Evolutionary conservation across 139 green algal species (phyloP), one percentile per base, ranked within the genome.

Genomic region (Ettlia oleoabundans): DNA sequence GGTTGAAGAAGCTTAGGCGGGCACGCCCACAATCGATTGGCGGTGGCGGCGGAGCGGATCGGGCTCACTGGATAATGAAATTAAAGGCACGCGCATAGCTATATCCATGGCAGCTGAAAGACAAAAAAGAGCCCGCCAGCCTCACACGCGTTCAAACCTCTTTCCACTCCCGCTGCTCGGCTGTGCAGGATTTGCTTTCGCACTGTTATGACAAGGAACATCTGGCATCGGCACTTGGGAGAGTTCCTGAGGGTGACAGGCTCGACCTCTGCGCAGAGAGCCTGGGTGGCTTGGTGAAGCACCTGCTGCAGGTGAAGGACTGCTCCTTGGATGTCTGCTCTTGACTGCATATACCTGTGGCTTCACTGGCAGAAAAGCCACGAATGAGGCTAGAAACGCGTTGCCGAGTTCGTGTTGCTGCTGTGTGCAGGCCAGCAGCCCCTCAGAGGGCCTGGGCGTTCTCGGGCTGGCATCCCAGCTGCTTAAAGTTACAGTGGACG

Each of bases 141-240:
- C 47, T 10, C 10, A 15, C 47, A 24, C 47, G 47, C 13, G 47
- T 15, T 15, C 13, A 58, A 58, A 58, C 10, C 47, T 10, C 47
- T 15, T 58, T 10, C 47, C 47, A 58, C 47, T 15, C 10, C 47
- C 15, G 13, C 47, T 58, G 13, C 47, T 58, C 15, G 47, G 47
- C 47, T 58, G 47, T 69, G 37, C 53, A 80, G 73, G 73, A 80
- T 4, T 24, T 80, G 8, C 73, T 80, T 26, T 58, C 47, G 47
- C 10, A 15, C 47, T 58, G 47, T 15, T 24, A 15, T 10, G 15
- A 15, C 47, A 58, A 58, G 47, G 13, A 58, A 15, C 47, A 58
- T 10, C 47, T 58, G 47, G 47, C 47, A 24, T 58, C 47, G 13
- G 47, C 47, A 10, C 47, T 58, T 10, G 15, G 15, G 47, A 15